Percentiles rank a stretch among this genome's conserved stretches.
Conservation (phyloP, 257 asterid species). For the Solanum chmielewskii region DNA sequence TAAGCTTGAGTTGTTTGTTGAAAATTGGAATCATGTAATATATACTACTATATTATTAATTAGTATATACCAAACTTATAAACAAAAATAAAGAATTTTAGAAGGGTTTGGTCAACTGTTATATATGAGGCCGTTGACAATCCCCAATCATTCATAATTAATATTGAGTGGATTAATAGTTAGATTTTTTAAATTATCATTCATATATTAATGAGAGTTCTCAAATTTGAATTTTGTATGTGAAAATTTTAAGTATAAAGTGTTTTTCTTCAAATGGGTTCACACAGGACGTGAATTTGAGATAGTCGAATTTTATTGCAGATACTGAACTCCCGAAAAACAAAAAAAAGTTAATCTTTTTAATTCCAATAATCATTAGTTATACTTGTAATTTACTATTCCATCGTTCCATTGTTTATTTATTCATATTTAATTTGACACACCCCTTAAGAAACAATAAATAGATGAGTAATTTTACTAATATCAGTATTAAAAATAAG, state of each 20-base stretch:
- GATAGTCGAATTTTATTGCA: fast-evolving
- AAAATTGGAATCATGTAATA: neutral
- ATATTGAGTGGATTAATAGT: neutral
- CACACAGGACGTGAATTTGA: neutral
- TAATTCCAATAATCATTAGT: neutral
- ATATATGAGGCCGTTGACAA: neutral
- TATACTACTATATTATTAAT: neutral
- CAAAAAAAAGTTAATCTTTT: neutral
- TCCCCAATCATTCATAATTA: neutral
- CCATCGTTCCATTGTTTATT: neutral
- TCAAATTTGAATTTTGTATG: neutral
- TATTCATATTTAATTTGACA: neutral
- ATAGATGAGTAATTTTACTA: too few relatives aligned
- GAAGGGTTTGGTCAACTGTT: neutral
- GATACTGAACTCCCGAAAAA: fast-evolving
- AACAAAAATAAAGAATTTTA: neutral
- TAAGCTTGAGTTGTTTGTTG: neutral
- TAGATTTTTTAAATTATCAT: neutral
- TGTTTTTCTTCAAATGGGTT: neutral
- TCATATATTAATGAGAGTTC: too few relatives aligned
- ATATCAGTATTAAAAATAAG: too few relatives aligned
- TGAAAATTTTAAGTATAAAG: fast-evolving
- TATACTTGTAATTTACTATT: neutral
- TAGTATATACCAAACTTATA: neutral
- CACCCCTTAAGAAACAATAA: too few relatives aligned